A percentile compares a stretch with the other conserved stretches of the same genome.
Evolutionary conservation across 768 basidiomycete genomes (phyloP).

Genomic region (Rhizopogon roseolus): DNA sequence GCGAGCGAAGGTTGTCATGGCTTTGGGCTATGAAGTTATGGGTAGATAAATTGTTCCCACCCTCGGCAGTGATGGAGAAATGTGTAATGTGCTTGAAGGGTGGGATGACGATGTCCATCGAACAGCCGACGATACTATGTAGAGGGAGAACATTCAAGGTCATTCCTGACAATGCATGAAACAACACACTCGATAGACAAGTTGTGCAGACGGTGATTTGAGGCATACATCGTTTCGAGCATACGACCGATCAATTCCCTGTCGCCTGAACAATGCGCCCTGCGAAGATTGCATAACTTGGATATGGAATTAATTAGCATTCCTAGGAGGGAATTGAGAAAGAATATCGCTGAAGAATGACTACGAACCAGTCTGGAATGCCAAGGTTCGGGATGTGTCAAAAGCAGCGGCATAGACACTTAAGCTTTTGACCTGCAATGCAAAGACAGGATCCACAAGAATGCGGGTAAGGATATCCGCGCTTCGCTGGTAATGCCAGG

Average conservation of each 20-base stretch:
- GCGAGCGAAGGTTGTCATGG: slow-evolving; percentile 44
- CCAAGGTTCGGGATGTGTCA: slow-evolving; percentile 44
- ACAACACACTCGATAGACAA: slow-evolving; percentile 46
- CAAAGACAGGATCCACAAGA: slow-evolving; percentile 56
- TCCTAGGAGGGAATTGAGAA: slow-evolving; percentile 29
- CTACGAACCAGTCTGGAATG: slow-evolving; percentile 58
- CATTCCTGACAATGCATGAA: slow-evolving; percentile 7
- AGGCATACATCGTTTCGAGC: slow-evolving; percentile 46
- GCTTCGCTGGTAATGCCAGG: slow-evolving; percentile 55
- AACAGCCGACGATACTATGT: slow-evolving; percentile 30
- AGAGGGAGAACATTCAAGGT: neutral
- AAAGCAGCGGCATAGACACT: slow-evolving; percentile 40
- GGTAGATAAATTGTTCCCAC: slow-evolving; percentile 34
- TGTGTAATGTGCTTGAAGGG: slow-evolving; percentile 53
- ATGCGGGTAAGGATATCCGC: slow-evolving; percentile 69
- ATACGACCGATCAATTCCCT: slow-evolving; percentile 49
- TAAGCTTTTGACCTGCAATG: slow-evolving; percentile 37
- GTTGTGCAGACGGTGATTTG: slow-evolving; percentile 48
- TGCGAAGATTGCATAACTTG: slow-evolving; percentile 53
- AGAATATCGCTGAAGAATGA: neutral
- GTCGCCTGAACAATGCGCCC: slow-evolving; percentile 56
- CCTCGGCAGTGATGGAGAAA: slow-evolving; percentile 48
- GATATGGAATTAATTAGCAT: slow-evolving; percentile 70
- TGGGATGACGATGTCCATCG: slow-evolving; percentile 41
- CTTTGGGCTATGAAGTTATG: slow-evolving; percentile 50